Conservation (phyloP, 1,139 yeast species). For the Saccharomyces hybrid region DNA sequence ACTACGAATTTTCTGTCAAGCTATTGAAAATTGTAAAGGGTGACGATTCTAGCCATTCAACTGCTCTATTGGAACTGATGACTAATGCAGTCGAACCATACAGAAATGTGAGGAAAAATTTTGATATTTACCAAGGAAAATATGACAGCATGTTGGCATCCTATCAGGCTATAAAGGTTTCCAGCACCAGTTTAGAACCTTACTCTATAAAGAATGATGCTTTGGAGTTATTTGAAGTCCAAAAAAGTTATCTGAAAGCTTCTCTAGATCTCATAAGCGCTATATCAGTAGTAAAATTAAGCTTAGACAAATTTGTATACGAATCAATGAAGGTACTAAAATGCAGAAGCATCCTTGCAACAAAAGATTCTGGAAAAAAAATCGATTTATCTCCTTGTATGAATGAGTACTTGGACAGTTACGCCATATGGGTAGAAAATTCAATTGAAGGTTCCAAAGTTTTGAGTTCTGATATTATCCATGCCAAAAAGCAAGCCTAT, state of each 20-base stretch:
- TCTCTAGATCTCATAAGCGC: conserved; percentile 58
- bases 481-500: conserved; percentile 61
- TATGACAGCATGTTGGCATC: conserved; percentile 56
- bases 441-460: conserved; percentile 34
- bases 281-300: conserved; percentile 44
- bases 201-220: conserved; percentile 44
- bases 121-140: conserved; percentile 56
- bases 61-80: conserved; percentile 21
- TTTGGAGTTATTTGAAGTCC: conserved; percentile 42
- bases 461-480: conserved; percentile 44
- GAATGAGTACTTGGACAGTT: conserved; percentile 30
- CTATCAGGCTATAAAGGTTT: conserved; percentile 42
- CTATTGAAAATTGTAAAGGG: conserved; percentile 18
- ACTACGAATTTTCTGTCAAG: conserved; percentile 31
- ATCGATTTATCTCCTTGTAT: conserved; percentile 18
- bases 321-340: conserved; percentile 32
- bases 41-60: conserved; percentile 19
- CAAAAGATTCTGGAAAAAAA: conserved; percentile 16
- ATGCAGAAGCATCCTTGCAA: conserved; percentile 18
- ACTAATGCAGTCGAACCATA: conserved; percentile 46
- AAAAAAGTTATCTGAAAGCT: conserved; percentile 61
- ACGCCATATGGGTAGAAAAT: conserved; percentile 33
- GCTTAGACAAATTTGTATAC: conserved; percentile 52
- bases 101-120: conserved; percentile 45
- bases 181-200: conserved; percentile 5